Evolutionary conservation across 2,329 filamentous ascomycete genomes (phyloP).

Genomic region (Grosmannia huntii): DNA sequence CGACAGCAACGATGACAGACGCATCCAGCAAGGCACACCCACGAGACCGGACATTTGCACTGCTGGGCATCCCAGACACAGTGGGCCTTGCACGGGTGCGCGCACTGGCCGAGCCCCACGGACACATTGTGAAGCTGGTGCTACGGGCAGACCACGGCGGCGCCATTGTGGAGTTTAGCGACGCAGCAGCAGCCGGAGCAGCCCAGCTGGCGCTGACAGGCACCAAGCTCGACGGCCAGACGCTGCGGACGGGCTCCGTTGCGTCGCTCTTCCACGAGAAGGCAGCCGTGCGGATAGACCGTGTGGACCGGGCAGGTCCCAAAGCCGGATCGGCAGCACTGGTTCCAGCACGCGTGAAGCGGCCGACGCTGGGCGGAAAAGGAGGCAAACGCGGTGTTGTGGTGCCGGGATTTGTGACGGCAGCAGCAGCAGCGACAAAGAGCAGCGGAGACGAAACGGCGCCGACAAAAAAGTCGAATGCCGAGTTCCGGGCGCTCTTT

Average conservation of each 20-base stretch:
- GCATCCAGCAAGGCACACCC: background rate
- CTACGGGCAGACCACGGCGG: conserved; percentile 73
- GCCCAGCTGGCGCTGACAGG: conserved; percentile 49
- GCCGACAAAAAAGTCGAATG: conserved; percentile 19
- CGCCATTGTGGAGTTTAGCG: conserved; percentile 71
- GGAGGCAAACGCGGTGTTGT: conserved; percentile 31
- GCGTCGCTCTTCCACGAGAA: conserved; percentile 42
- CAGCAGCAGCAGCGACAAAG: conserved; percentile 9
- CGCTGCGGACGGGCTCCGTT: conserved; percentile 39
- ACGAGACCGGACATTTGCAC: conserved; percentile 45
- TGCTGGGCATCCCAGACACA: conserved; percentile 83
- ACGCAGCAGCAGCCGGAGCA: conserved; percentile 58
- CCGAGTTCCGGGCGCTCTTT: conserved; percentile 20
- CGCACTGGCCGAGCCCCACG: conserved; percentile 53
- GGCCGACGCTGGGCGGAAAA: conserved; percentile 27
- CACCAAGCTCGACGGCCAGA: conserved; percentile 36
- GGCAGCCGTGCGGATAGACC: conserved; percentile 29
- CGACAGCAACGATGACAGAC: background rate
- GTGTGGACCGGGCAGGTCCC: conserved; percentile 20
- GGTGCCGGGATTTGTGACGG: conserved; percentile 19
- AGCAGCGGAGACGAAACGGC: conserved; percentile 10
- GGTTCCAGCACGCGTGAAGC: conserved; percentile 31
- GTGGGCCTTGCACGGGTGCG: conserved; percentile 78
- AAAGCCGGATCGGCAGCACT: conserved; percentile 16
- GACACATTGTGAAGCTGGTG: conserved; percentile 60